Conservation (phyloP, 148 eudicot genomes). For the Agrostemma githago region DNA sequence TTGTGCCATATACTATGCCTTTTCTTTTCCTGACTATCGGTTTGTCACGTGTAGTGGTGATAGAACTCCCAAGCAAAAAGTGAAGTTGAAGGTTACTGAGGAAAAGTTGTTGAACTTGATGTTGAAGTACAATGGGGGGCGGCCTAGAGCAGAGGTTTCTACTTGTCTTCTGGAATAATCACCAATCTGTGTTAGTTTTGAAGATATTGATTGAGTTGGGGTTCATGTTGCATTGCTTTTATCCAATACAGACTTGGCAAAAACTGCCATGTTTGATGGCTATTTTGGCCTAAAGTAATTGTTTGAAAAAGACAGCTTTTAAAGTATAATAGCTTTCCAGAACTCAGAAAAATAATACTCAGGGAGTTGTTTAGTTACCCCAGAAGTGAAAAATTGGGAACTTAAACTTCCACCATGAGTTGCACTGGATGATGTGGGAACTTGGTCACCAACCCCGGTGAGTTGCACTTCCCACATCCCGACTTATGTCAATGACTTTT, state of each 20-base stretch:
- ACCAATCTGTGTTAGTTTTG: background rate
- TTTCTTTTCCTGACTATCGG: constrained; percentile 7
- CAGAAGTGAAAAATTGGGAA: too few relatives aligned
- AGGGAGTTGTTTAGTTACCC: too few relatives aligned
- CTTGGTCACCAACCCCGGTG: too few relatives aligned
- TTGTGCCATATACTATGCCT: background rate
- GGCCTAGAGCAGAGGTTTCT: constrained; percentile 91
- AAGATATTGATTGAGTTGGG: background rate
- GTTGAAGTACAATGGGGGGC: constrained; percentile 96
- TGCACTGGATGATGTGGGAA: too few relatives aligned
- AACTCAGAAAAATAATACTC: too few relatives aligned
- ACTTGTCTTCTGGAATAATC: constrained; percentile 6
- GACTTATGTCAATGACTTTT: too few relatives aligned
- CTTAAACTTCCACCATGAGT: too few relatives aligned
- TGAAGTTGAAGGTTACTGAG: constrained; percentile 95
- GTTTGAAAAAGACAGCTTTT: background rate
- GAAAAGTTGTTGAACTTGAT: constrained; percentile 91
- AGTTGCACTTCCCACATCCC: too few relatives aligned
- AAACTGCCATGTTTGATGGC: background rate
- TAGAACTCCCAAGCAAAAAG: constrained; percentile 99
- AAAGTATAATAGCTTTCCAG: background rate
- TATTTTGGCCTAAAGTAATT: background rate
- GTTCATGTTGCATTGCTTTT: background rate
- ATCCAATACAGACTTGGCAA: background rate
- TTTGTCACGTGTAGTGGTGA: constrained; percentile 69